Evolutionary conservation across 2,329 filamentous ascomycete genomes (phyloP).

Genomic region (Aspergillus arachidicola): DNA sequence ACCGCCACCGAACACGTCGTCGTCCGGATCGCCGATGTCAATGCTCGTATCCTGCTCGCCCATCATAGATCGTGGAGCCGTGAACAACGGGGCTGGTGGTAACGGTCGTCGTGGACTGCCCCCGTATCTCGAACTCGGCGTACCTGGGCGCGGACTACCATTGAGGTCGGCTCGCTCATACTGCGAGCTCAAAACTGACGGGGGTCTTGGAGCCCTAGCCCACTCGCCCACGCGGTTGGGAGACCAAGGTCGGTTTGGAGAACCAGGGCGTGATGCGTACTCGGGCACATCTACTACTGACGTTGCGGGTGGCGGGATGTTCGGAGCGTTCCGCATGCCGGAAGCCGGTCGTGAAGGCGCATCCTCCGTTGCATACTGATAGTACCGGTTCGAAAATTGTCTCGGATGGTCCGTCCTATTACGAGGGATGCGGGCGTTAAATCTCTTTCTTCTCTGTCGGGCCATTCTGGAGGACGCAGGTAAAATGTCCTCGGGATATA

Average conservation of each 20-base stretch:
- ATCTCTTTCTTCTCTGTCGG: slow-evolving; percentile 11
- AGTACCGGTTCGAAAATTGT: slow-evolving; percentile 16
- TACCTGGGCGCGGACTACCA: slow-evolving; percentile 85
- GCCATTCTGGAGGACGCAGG: neutral
- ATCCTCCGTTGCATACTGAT: slow-evolving; percentile 22
- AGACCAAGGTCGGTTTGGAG: slow-evolving; percentile 55
- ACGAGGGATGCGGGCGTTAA: slow-evolving; percentile 16
- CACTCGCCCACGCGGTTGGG: slow-evolving; percentile 64
- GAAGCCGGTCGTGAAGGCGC: slow-evolving; percentile 44
- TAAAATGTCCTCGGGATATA: neutral
- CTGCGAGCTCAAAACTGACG: slow-evolving; percentile 61
- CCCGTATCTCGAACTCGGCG: slow-evolving; percentile 84
- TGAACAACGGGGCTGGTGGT: slow-evolving; percentile 85
- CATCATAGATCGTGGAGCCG: slow-evolving; percentile 51
- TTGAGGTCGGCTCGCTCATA: slow-evolving; percentile 91
- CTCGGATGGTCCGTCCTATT: slow-evolving; percentile 18
- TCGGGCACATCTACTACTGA: slow-evolving; percentile 38
- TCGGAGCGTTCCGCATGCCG: slow-evolving; percentile 44
- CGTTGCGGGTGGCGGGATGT: slow-evolving; percentile 43
- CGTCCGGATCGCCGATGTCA: slow-evolving; percentile 54
- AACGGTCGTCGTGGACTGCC: slow-evolving; percentile 84
- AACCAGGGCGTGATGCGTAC: slow-evolving; percentile 42
- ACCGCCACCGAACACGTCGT: slow-evolving; percentile 71
- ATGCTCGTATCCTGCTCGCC: slow-evolving; percentile 46
- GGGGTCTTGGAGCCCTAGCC: slow-evolving; percentile 71